Base-by-base conservation (phyloP, 306 rosid species). In the Potentilla sterilis region DNA sequence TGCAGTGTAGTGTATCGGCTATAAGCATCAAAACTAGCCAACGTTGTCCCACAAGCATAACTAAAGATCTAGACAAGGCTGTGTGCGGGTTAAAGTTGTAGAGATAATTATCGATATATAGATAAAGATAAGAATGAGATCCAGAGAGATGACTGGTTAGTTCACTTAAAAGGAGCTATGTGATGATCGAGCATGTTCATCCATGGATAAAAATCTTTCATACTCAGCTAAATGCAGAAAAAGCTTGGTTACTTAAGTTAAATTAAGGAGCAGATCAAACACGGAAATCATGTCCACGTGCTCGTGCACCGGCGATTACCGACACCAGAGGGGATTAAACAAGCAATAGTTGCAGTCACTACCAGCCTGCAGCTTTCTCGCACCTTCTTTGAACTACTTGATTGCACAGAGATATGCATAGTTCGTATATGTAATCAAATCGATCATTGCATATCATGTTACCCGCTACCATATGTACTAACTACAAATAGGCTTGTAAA, bases 401-500 rank as follows among this genome's bases (percentile, higher is more conserved):
- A 59, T 41, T 55, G 42, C 70, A n/a, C 15, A 73, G 37, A 38
- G 13, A 52, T 72, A 72, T 54, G 13, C 52, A 13, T 73, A 63
- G 15, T 19, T 73, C 57, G 6, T 67, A 21, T 11, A 21, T 11
- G 55, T 57, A 73, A 63, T 63, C 22, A 12, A 10, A 16, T 54
- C 46, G 24, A 73, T 59, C 69, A 73, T 73, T 73, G 42, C 43
- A 59, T 59, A 59, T 59, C 44, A 73, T 28, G 77, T 73, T 73
- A 24, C 77, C 46, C 42, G 51, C 42, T 59, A 59, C 40, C 65
- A 37, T 37, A 58, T 24, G 65, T 12, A 58, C 32, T 2, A 58
- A 58, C 16, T 12, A 22, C 65, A 59, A 28, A 59, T 11, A 58
- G 64, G 37, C 11, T 24, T 24, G 37, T 24, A 28, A 59, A 28